Evolutionary conservation across 805 yeast species (phyloP).

Genomic region (Candida verbasci): DNA sequence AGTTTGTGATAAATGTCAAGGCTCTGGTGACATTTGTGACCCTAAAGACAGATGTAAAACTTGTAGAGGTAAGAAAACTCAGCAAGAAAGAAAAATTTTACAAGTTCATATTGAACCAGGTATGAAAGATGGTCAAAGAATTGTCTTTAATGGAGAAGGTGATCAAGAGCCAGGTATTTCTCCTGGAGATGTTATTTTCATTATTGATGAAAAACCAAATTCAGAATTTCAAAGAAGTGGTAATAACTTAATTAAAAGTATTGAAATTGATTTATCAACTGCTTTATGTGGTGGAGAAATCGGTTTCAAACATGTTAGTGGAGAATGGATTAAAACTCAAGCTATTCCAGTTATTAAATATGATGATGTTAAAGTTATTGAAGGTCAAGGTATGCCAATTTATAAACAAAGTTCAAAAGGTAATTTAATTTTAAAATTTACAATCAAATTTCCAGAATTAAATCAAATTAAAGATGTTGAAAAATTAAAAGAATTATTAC

Average conservation of each 20-base stretch:
- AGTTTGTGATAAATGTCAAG: slow-evolving; percentile 86
- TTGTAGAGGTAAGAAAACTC: slow-evolving; percentile 87
- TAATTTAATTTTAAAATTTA: slow-evolving; percentile 79
- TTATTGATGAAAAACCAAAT: slow-evolving; percentile 88
- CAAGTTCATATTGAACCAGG: slow-evolving; percentile 96
- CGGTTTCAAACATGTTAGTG: slow-evolving; percentile 83
- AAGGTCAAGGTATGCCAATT: slow-evolving; percentile 97
- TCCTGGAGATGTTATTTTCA: slow-evolving; percentile 95
- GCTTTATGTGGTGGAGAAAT: slow-evolving; percentile 96
- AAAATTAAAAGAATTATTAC: slow-evolving; percentile 70
- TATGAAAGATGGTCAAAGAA: slow-evolving; percentile 90
- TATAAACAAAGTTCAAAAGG: slow-evolving; percentile 86
- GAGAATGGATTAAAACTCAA: slow-evolving; percentile 80
- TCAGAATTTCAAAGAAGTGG: slow-evolving; percentile 80
- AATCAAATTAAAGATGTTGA: slow-evolving; percentile 71
- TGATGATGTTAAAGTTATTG: slow-evolving; percentile 73
- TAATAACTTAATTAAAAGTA: slow-evolving; percentile 79
- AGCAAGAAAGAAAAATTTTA: slow-evolving; percentile 83
- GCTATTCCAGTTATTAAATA: slow-evolving; percentile 85
- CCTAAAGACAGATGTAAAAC: slow-evolving; percentile 82
- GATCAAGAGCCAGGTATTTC: slow-evolving; percentile 93
- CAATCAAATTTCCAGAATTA: slow-evolving; percentile 76
- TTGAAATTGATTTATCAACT: slow-evolving; percentile 85
- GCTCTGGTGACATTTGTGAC: slow-evolving; percentile 85
- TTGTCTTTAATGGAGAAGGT: slow-evolving; percentile 92